Percentiles rank a stretch among this genome's conserved stretches.
These are phyloP conservation scores for Pseudozyma sp. DNA, from an alignment of 1,284 basidiomycete genomes.

Conservation along the genomic window DNA sequence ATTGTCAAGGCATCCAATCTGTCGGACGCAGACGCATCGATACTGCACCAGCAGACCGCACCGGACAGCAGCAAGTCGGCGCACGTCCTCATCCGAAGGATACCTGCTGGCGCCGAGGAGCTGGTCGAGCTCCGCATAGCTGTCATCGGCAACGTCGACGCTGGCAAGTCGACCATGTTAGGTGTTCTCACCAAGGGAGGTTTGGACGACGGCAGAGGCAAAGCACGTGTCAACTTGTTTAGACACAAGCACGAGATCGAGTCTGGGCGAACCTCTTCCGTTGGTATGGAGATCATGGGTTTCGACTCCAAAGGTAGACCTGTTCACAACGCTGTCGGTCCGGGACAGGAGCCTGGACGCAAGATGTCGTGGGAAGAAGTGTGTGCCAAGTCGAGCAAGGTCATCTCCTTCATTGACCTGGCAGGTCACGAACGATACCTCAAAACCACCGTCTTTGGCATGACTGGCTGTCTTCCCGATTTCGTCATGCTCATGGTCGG, in stretches of 20 bases:
- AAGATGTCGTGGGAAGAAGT: conserved; percentile 86
- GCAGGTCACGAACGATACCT: conserved; percentile 70
- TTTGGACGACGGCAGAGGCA: conserved; percentile 93
- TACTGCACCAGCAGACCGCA: conserved; percentile 40
- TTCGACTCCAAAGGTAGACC: conserved; percentile 58
- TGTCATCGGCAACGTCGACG: conserved; percentile 86
- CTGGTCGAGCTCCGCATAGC: conserved; percentile 86
- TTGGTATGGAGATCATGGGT: conserved; percentile 87
- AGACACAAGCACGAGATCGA: conserved; percentile 98
- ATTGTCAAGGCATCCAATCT: conserved; percentile 41
- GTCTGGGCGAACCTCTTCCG: conserved; percentile 90
- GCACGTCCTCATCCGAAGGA: conserved; percentile 51
- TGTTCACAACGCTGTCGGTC: conserved; percentile 44
- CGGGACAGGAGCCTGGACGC: conserved; percentile 45
- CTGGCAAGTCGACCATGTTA: conserved; percentile 92
- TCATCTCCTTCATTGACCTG: conserved; percentile 84
- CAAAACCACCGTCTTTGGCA: conserved; percentile 92
- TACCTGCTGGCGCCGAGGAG: conserved; percentile 66
- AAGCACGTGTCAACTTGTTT: conserved; percentile 90
- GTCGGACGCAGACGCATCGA: conserved; percentile 47
- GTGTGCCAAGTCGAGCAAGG: conserved; percentile 88
- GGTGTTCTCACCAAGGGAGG: conserved; percentile 81
- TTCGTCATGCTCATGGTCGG: conserved; percentile 97
- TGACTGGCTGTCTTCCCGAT: conserved; percentile 93
- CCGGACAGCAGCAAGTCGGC: conserved; percentile 31